These are phyloP conservation scores for Kodamaea nitidulidarum DNA, from an alignment of 805 yeast genomes.

Conservation along the genomic window DNA sequence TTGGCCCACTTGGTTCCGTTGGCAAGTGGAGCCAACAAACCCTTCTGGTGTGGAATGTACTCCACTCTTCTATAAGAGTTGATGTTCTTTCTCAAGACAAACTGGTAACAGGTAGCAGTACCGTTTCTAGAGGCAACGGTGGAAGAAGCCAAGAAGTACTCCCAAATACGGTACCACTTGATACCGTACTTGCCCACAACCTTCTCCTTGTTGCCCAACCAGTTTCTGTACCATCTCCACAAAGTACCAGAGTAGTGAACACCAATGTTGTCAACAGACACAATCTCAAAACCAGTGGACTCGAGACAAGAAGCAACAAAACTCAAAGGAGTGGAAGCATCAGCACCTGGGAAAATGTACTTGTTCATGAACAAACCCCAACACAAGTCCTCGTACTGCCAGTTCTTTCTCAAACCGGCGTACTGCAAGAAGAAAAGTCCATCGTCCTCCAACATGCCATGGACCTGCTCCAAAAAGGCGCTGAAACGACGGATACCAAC, in stretches of 20 bases:
- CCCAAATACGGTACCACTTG: slow-evolving; percentile 93
- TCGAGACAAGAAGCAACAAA: slow-evolving; percentile 76
- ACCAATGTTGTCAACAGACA: slow-evolving; percentile 81
- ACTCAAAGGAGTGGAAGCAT: slow-evolving; percentile 89
- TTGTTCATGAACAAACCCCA: slow-evolving; percentile 97
- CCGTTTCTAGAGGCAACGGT: slow-evolving; percentile 89
- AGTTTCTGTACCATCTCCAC: slow-evolving; percentile 93
- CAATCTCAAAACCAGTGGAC: slow-evolving; percentile 82
- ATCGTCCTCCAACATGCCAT: slow-evolving; percentile 86
- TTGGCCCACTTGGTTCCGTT: slow-evolving; percentile 53
- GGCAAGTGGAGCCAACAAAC: slow-evolving; percentile 56
- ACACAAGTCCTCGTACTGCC: slow-evolving; percentile 92
- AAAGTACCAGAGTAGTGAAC: slow-evolving; percentile 88
- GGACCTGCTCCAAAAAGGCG: slow-evolving; percentile 72
- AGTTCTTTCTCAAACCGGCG: slow-evolving; percentile 84
- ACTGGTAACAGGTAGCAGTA: slow-evolving; percentile 87
- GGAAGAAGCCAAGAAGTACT: slow-evolving; percentile 78
- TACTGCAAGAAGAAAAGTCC: slow-evolving; percentile 84
- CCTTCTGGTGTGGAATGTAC: slow-evolving; percentile 74
- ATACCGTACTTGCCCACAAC: slow-evolving; percentile 76
- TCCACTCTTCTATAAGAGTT: slow-evolving; percentile 81
- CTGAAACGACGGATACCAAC: slow-evolving; percentile 86
- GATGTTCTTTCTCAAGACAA: slow-evolving; percentile 83
- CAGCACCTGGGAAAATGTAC: slow-evolving; percentile 96
- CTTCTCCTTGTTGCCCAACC: slow-evolving; percentile 79